Evolutionary conservation across 257 asterid genomes (phyloP).

Genomic region (Salvia rosmarinus): DNA sequence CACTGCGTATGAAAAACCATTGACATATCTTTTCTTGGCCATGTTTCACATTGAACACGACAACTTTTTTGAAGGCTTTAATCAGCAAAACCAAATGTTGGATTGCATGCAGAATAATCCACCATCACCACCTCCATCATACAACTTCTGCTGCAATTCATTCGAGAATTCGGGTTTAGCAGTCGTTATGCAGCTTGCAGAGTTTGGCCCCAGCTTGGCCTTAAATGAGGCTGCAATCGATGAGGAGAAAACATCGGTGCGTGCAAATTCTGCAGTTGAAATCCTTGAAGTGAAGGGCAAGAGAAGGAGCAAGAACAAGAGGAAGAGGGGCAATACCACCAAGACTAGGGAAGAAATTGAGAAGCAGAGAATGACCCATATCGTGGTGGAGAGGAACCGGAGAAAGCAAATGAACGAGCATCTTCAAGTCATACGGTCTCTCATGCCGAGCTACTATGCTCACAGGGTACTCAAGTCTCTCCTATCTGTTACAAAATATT

Average conservation of each 20-base stretch:
- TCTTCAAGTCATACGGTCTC: constrained; percentile 74
- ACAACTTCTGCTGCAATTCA: constrained; percentile 42
- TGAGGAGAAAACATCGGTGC: constrained; percentile 7
- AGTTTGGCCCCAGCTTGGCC: no score
- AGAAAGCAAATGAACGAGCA: constrained; percentile 96
- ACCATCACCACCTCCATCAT: constrained; percentile 30
- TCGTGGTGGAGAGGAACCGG: constrained; percentile 84
- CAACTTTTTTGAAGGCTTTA: constrained; percentile 32
- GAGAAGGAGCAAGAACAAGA: constrained; percentile 51
- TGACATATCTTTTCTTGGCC: constrained; percentile 32
- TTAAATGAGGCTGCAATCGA: neutral
- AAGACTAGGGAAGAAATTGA: constrained; percentile 86
- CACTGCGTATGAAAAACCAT: neutral
- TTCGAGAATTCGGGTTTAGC: constrained; percentile 49
- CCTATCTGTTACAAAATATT: neutral
- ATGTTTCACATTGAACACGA: constrained; percentile 41
- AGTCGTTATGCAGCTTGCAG: constrained; percentile 63
- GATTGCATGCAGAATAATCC: constrained; percentile 58
- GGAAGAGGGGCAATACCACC: constrained; percentile 61
- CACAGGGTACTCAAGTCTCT: constrained; percentile 63
- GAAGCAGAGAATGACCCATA: constrained; percentile 93
- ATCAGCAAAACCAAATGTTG: constrained; percentile 36
- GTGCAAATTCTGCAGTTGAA: constrained; percentile 37
- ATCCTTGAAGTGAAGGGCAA: constrained; percentile 36
- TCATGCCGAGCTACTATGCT: constrained; percentile 89